Evolutionary conservation across 2,329 filamentous ascomycete species (phyloP), one percentile per base, ranked within the genome.

Genomic region (Aspergillus spinulosporus): DNA sequence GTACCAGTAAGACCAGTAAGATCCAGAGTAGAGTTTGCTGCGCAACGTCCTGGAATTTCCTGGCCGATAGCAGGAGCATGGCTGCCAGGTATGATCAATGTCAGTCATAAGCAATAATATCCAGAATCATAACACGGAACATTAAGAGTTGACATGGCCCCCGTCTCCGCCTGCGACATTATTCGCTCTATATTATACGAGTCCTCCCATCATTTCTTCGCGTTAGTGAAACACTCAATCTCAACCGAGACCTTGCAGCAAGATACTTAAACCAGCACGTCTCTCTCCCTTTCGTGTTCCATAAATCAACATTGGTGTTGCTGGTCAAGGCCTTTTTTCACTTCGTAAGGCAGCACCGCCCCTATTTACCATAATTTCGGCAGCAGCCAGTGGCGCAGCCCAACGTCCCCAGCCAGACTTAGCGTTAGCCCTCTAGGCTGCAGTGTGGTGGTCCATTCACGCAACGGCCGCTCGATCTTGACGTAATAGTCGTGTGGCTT

Each of bases 391-490:
- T 62, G 61, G 61, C 61, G 61, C 59, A 62, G 59, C 50, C 49
- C 51, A 60, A 59, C 56, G 14, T 8, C 21, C 40, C 7, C 21
- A 12, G n/a, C 31, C 58, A 56, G 58, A 55, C 59, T 51, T 52
- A 49, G 49, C 49, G 45, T 51, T 21, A 47, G 51, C 36, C 57
- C 21, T 21, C 21, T 61, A 58, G 59, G 43, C 51, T 56, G 57
- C 56, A 50, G 56, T 60, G 21, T 53, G 34, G 57, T 55, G 60
- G 52, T 54, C 46, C 47, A 31, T 46, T 37, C 53, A 59, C 60
- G 59, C 56, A 48, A 60, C 59, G 52, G 56, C 58, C 54, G 55
- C 54, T 52, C 56, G 58, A 60, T 59, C 58, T 59, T 63, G 61
- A 63, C 61, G 61, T 63, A 63, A 63, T 63, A 59, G 57, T 56